Evolutionary conservation across 2,329 filamentous ascomycete species (phyloP).

Genomic region (Pseudogymnoascus sp.): DNA sequence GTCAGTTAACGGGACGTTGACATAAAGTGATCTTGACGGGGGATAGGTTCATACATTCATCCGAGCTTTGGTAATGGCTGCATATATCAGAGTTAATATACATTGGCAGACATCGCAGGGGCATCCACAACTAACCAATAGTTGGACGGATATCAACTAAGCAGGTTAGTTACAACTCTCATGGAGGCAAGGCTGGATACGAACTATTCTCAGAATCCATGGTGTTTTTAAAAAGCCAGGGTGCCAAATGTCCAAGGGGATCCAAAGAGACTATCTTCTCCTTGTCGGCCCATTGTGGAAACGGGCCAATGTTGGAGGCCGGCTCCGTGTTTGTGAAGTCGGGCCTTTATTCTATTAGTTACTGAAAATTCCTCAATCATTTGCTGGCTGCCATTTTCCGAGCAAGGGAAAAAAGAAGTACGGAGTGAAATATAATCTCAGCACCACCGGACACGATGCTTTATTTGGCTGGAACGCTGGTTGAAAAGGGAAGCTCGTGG

Average conservation of each 20-base stretch:
- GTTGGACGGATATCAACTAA: conserved; percentile 31
- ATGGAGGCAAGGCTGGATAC: conserved; percentile 15
- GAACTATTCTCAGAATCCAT: conserved; percentile 66
- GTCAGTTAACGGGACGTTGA: conserved; percentile 11
- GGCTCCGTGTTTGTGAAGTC: conserved; percentile 84
- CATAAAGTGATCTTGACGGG: not conserved
- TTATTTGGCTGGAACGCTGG: not conserved
- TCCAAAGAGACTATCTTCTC: conserved; percentile 99
- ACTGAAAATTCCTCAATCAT: not conserved
- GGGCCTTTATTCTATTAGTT: conserved; percentile 35
- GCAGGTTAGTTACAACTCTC: conserved; percentile 17
- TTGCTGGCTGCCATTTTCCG: not conserved
- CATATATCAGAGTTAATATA: not conserved
- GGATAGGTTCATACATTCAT: conserved; percentile 25
- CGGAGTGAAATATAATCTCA: conserved; percentile 7
- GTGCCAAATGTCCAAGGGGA: conserved; percentile 79
- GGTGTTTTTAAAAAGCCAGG: conserved; percentile 73
- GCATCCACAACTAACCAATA: conserved; percentile 22
- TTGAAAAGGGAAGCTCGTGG: not conserved
- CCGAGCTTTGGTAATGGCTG: conserved; percentile 30
- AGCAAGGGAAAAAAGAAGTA: not conserved
- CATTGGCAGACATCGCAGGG: not conserved
- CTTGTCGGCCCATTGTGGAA: conserved; percentile 78
- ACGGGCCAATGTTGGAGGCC: conserved; percentile 80
- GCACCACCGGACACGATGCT: too few species aligned